Evolutionary conservation across 305 asterid genomes (phyloP), one percentile per base, ranked within the genome.

Genomic region (Fraxinus ornus): DNA sequence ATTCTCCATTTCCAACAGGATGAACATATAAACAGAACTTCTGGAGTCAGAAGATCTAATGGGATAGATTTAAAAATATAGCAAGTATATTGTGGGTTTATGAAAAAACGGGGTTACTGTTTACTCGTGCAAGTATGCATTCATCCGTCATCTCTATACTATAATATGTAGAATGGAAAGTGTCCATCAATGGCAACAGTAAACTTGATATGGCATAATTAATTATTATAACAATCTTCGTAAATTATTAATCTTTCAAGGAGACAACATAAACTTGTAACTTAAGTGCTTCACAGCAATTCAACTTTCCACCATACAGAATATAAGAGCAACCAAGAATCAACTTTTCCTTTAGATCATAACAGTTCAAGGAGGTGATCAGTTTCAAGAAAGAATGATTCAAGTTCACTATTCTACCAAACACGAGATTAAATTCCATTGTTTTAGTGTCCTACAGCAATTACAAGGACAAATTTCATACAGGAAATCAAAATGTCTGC

Each of bases 41-140:
- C 24, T 75, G 22, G 68, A 74, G 5, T 52, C 75, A n/a, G 15
- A 76, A 62, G 80, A 74, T 41, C 80, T 33, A 24, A 78, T 39
- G 71, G 64, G 75, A 52, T 10, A 32, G 77, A 33, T 33, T 60
- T 12, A 74, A 47, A n/a, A 19, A n/a, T n/a, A 57, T 57, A 57
- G 12, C 26, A 57, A 57, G 68, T 19, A 57, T 57, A 57, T 57
- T 57, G 68, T 19, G 68, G 30, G 68, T 57, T 36, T 26, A 75
- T 76, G 77, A 47, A 62, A n/a, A 81, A 26, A 33, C 4, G 47
- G 2, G 10, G n/a, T 19, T 66, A 60, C 52, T 64, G 68, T 76
- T 19, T n/a, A 79, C 62, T 78, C 30, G 19, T 39, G 36, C 26
- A 75, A 75, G 33, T 17, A 70, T 35, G 66, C 64, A 75, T 57